phyloP scores from a whole-genome alignment of 2,329 filamentous ascomycete genomes.

The Calonectria henricotiae region DNA sequence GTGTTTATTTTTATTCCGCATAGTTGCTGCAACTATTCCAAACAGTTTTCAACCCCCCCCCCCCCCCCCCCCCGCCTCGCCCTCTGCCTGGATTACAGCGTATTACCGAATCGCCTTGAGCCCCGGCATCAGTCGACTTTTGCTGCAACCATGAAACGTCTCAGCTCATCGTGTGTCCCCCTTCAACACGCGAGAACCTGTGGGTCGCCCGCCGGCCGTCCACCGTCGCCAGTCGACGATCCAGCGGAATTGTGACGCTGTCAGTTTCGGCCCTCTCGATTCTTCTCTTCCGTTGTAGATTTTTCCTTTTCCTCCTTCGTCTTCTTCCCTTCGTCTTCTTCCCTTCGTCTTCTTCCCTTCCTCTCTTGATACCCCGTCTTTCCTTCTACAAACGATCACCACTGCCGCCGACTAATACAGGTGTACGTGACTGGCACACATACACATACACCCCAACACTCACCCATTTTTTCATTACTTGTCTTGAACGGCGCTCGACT shows the following conservation, averaged over 20 bases:
- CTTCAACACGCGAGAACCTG: conserved; percentile 41
- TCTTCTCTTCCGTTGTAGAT: conserved; percentile 37
- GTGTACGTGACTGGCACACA: conserved; percentile 52
- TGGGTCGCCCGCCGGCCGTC: conserved; percentile 45
- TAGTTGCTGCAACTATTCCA: too few species aligned
- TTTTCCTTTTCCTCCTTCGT: conserved; percentile 23
- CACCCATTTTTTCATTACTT: conserved; percentile 16
- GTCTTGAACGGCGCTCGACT: conserved; percentile 26
- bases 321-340: conserved; percentile 38
- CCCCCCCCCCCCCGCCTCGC: background rate
- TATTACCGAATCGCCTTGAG: conserved; percentile 44
- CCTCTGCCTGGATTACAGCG: background rate
- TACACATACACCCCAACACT: conserved; percentile 43
- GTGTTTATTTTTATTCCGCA: too few species aligned
- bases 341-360: conserved; percentile 37
- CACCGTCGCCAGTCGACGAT: conserved; percentile 35
- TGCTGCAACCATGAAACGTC: conserved; percentile 66
- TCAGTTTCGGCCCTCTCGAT: conserved; percentile 49
- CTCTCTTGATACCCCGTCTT: conserved; percentile 25
- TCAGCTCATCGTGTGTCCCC: conserved; percentile 43
- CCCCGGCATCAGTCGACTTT: conserved; percentile 51
- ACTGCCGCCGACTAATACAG: conserved; percentile 5
- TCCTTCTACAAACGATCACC: conserved; percentile 1
- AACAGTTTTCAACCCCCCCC: too few species aligned
- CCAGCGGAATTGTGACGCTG: conserved; percentile 49